Evolutionary conservation across 257 asterid genomes (phyloP), one percentile per base, ranked within the genome.

Genomic region (Nyctanthes arbortristis): DNA sequence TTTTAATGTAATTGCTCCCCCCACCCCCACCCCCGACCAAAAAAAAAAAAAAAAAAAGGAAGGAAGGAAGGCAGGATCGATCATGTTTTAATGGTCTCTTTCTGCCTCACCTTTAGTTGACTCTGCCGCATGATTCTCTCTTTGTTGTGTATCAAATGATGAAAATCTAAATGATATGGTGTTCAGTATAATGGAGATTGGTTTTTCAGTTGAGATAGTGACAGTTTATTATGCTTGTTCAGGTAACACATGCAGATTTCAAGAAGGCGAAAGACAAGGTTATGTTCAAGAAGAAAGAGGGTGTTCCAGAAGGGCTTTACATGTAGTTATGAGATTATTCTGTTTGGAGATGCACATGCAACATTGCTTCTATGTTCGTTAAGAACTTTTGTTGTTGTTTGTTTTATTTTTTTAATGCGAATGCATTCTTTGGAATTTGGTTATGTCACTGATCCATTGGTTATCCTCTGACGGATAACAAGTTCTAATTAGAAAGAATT

Each of bases 211-310:
- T 35, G 80, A 75, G n/a, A 13, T 24, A n/a, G n/a, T 70, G 64
- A 70, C 45, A 24, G 52, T 25, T 52, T 16, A 16, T 11, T 55
- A 22, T 59, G n/a, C 18, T 14, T 69, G 39, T 7, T 62, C 49
- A 84, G 89, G 89, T 84, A 67, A 81, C 73, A 1, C 89, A 79
- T 72, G 28, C 83, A 5, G 89, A 84, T 74, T 79, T 84, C 76
- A 81, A 84, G 75, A 84, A 81, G 74, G 89, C 89, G 2, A 84
- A 84, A 57, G 87, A 84, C 72, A 84, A 84, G 78, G 87, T 84
- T 69, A 81, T 84, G 89, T 84, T 81, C 78, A 84, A 81, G 75
- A 84, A 84, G 84, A 81, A 84, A 66, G 89, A 84, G 70, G 89
- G 89, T 12, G 86, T 78, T 31, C 90, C 88, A 0, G 90, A 85